phyloP scores from a whole-genome alignment of 495 filamentous ascomycete genomes.

The Talaromyces trachyspermus region DNA sequence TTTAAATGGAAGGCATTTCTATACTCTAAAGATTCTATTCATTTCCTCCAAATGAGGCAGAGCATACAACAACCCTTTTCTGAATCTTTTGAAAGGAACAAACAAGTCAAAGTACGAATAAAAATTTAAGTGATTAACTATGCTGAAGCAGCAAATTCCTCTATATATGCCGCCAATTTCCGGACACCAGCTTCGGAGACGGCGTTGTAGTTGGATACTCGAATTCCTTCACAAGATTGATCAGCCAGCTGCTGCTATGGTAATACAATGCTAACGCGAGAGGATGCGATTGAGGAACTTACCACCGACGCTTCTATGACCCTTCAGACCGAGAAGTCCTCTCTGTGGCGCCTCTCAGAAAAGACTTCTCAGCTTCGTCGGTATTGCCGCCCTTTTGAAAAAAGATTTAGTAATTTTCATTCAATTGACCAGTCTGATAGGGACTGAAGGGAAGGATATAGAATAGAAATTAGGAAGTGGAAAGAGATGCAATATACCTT shows the following conservation, averaged over 20 bases:
- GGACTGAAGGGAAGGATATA: too few species aligned
- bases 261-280: conserved; percentile 33
- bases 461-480: background rate
- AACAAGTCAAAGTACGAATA: too few species aligned
- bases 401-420: background rate
- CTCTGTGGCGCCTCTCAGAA: conserved; percentile 63
- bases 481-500: conserved; percentile 28
- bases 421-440: background rate
- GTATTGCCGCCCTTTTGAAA: conserved; percentile 33
- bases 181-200: conserved; percentile 49
- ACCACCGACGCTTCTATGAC: conserved; percentile 74
- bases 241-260: conserved; percentile 6
- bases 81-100: too few species aligned
- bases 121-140: too few species aligned
- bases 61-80: too few species aligned
- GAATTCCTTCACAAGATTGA: conserved; percentile 14
- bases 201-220: conserved; percentile 49
- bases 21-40: too few species aligned
- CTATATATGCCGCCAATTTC: conserved; percentile 52
- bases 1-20: too few species aligned
- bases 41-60: too few species aligned
- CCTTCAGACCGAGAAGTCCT: conserved; percentile 67
- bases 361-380: conserved; percentile 65
- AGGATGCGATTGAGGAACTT: conserved; percentile 46
- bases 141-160: conserved; percentile 38